A percentile compares a stretch with the other conserved stretches of the same genome.
These are phyloP conservation scores for Theileria annulata DNA, from an alignment of 169 alveolate species.

Conservation along the genomic window DNA sequence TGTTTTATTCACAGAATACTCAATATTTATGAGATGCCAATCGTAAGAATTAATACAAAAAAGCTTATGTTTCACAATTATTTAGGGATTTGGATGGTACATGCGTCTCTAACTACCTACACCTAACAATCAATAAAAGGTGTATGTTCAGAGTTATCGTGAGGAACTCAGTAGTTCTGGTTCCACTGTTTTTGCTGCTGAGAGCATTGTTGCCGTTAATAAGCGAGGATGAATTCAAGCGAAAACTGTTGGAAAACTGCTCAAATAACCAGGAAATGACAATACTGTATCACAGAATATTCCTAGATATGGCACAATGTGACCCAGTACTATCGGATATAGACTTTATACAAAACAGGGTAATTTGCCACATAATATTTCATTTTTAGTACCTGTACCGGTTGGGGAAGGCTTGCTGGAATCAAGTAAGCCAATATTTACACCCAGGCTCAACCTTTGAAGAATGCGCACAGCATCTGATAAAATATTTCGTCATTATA, in stretches of 20 bases:
- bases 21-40: conserved; percentile 73
- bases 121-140: conserved; percentile 72
- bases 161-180: conserved; percentile 51
- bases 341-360: conserved; percentile 83
- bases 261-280: conserved; percentile 66
- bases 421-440: conserved; percentile 76
- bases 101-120: conserved; percentile 70
- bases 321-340: conserved; percentile 76
- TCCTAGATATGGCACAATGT: conserved; percentile 65
- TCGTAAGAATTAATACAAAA: conserved; percentile 35
- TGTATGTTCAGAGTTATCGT: conserved; percentile 73
- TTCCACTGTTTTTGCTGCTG: conserved; percentile 53
- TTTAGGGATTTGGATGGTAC: conserved; percentile 72
- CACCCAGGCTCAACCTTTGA: conserved; percentile 89
- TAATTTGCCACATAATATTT: not conserved
- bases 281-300: conserved; percentile 59
- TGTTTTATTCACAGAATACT: conserved; percentile 72
- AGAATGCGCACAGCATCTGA: conserved; percentile 91
- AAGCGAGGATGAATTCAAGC: conserved; percentile 65
- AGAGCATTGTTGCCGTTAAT: conserved; percentile 57
- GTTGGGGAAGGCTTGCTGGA: conserved; percentile 81
- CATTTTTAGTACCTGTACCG: conserved; percentile 71
- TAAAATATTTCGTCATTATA: conserved; percentile 91
- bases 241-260: conserved; percentile 65
- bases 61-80: not conserved